Evolutionary conservation across 2,329 filamentous ascomycete genomes (phyloP).

Genomic region (Fusarium armeniacum): DNA sequence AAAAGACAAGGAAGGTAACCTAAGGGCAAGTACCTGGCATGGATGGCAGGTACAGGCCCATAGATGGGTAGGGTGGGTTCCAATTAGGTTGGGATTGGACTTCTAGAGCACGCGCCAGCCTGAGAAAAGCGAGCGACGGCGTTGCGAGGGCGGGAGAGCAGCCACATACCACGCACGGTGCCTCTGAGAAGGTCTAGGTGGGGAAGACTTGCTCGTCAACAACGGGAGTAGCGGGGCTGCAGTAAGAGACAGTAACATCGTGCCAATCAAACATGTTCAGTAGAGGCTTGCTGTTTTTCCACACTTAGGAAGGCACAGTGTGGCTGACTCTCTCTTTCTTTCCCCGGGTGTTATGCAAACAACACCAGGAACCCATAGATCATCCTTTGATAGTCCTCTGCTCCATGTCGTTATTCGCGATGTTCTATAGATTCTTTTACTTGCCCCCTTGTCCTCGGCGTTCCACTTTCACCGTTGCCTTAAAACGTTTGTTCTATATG

Average conservation of each 20-base stretch:
- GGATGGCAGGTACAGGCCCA: constrained; percentile 12
- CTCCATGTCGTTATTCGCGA: constrained; percentile 39
- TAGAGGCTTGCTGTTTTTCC: constrained; percentile 22
- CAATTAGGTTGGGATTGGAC: constrained; percentile 44
- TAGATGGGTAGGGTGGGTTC: constrained; percentile 38
- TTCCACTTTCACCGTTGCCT: constrained; percentile 13
- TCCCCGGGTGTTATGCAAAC: constrained; percentile 20
- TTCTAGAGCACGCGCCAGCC: constrained; percentile 41
- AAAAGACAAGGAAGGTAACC: constrained; percentile 46
- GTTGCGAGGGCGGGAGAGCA: constrained; percentile 44
- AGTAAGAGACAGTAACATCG: constrained; percentile 21
- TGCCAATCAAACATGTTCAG: constrained; percentile 31
- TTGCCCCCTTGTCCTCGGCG: constrained; percentile 17
- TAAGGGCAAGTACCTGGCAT: constrained; percentile 35
- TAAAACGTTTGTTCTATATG: constrained; percentile 15
- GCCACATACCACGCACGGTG: constrained; percentile 52
- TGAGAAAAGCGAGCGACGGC: constrained; percentile 42
- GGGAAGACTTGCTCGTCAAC: constrained; percentile 39
- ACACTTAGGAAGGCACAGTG: constrained; percentile 35
- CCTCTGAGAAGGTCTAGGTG: constrained; percentile 43
- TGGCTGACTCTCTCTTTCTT: constrained; percentile 8
- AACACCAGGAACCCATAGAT: constrained; percentile 26
- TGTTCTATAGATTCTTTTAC: constrained; percentile 23
- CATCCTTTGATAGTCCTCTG: constrained; percentile 31
- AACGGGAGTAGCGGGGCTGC: constrained; percentile 37